These are phyloP conservation scores for Mycena rosella DNA, from an alignment of 768 basidiomycete species.

Conservation along the genomic window DNA sequence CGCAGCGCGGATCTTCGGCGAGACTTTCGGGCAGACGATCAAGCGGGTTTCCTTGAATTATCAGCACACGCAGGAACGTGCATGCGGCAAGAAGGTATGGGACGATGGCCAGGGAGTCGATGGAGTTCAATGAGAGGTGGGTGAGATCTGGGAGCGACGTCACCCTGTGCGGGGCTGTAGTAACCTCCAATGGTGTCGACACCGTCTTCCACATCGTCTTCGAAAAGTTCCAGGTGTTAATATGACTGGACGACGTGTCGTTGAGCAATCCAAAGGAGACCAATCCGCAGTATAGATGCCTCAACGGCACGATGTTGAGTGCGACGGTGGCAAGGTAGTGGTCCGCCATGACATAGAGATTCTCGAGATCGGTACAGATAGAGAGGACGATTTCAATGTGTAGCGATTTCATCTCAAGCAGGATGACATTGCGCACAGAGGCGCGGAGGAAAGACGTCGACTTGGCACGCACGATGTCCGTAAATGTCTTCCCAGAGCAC, in stretches of 20 bases:
- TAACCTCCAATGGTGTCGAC: no score
- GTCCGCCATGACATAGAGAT: neutral
- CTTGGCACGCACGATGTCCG: neutral
- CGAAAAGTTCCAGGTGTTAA: neutral
- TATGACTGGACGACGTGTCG: neutral
- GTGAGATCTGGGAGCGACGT: neutral
- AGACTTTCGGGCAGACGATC: no score
- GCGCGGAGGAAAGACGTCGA: neutral
- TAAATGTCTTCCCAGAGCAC: neutral
- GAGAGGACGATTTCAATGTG: neutral
- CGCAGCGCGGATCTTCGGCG: no score
- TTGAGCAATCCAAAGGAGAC: neutral
- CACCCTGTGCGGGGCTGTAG: neutral
- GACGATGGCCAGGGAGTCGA: neutral
- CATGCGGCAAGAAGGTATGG: neutral
- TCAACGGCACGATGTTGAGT: no score
- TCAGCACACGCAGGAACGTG: neutral
- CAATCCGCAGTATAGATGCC: neutral
- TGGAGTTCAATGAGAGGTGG: neutral
- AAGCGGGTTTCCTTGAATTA: no score
- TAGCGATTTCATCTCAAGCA: no score
- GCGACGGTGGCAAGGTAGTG: no score
- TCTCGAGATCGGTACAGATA: neutral
- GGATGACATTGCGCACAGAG: neutral
- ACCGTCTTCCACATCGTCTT: no score